Percentiles rank a stretch among this genome's conserved stretches.
These are phyloP conservation scores for Bathelium albidoporum DNA, from an alignment of 495 filamentous ascomycete species.

Conservation along the genomic window DNA sequence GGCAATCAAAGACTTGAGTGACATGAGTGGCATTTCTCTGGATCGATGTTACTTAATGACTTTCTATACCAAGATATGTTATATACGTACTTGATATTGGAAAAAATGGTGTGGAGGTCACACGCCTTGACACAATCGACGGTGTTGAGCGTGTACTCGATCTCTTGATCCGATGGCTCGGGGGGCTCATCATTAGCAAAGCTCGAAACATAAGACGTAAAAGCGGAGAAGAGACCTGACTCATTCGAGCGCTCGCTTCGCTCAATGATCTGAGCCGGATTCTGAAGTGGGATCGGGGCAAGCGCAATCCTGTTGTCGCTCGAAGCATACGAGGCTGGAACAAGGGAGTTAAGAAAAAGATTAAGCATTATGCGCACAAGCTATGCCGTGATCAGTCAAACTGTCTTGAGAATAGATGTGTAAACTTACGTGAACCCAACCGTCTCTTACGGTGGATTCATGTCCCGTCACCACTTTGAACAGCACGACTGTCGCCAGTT, in stretches of 20 bases:
- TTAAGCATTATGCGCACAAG: conserved; percentile 87
- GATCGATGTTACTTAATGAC: background rate
- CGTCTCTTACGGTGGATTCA: conserved; percentile 60
- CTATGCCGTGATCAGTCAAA: conserved; percentile 35
- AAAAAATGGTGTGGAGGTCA: conserved; percentile 69
- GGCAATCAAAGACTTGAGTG: conserved; percentile 57
- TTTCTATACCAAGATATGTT: background rate
- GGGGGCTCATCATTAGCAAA: conserved; percentile 97
- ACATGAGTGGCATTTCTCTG: conserved; percentile 58
- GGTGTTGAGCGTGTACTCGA: conserved; percentile 89
- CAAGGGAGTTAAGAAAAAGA: conserved; percentile 89
- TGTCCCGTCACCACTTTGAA: conserved; percentile 83
- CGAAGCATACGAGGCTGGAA: conserved; percentile 71
- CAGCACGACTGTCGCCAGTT: conserved; percentile 84
- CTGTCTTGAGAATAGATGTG: background rate
- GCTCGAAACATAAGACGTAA: conserved; percentile 94
- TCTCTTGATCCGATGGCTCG: conserved; percentile 91
- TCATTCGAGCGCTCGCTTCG: conserved; percentile 67
- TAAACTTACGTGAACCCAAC: conserved; percentile 74
- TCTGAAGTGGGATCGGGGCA: conserved; percentile 77
- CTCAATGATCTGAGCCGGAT: conserved; percentile 87
- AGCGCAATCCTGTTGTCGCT: conserved; percentile 62
- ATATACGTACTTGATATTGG: conserved; percentile 67
- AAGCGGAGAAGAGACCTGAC: conserved; percentile 77
- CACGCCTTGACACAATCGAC: conserved; percentile 91